phyloP scores from a whole-genome alignment of 2,329 filamentous ascomycete species.

The Coniochaeta prunicola region DNA sequence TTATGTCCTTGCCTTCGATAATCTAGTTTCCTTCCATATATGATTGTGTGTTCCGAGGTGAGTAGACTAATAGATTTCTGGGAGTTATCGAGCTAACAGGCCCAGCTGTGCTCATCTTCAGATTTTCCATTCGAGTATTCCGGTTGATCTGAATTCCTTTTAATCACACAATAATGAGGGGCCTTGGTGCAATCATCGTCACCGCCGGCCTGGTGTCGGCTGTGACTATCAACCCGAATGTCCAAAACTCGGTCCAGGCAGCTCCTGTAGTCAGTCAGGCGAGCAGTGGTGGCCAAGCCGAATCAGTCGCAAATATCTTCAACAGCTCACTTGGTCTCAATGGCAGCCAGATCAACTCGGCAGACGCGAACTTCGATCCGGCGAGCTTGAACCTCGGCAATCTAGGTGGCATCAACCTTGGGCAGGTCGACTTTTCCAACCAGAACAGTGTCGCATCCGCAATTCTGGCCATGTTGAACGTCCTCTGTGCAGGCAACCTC shows the following conservation, averaged over 20 bases:
- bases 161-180: slow-evolving; percentile 17
- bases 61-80: neutral
- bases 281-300: neutral
- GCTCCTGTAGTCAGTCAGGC: neutral
- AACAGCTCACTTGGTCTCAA: neutral
- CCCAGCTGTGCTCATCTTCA: slow-evolving; percentile 10
- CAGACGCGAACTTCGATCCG: slow-evolving; percentile 7
- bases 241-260: neutral
- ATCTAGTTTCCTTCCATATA: slow-evolving; percentile 2
- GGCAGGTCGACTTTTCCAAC: slow-evolving; percentile 19
- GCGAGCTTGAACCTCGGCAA: slow-evolving; percentile 13
- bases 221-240: slow-evolving; percentile 2
- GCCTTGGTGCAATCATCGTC: slow-evolving; percentile 11
- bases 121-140: neutral
- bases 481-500: slow-evolving; percentile 19
- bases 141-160: neutral
- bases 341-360: slow-evolving; percentile 5
- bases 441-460: slow-evolving; percentile 19
- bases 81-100: neutral
- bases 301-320: slow-evolving; percentile 1
- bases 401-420: slow-evolving; percentile 19
- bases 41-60: slow-evolving; percentile 1
- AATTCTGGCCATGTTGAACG: slow-evolving; percentile 19
- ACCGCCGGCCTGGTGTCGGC: slow-evolving; percentile 21
- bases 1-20: neutral